These are phyloP conservation scores for Rubus idaeus DNA, from an alignment of 306 rosid genomes.

Conservation along the genomic window DNA sequence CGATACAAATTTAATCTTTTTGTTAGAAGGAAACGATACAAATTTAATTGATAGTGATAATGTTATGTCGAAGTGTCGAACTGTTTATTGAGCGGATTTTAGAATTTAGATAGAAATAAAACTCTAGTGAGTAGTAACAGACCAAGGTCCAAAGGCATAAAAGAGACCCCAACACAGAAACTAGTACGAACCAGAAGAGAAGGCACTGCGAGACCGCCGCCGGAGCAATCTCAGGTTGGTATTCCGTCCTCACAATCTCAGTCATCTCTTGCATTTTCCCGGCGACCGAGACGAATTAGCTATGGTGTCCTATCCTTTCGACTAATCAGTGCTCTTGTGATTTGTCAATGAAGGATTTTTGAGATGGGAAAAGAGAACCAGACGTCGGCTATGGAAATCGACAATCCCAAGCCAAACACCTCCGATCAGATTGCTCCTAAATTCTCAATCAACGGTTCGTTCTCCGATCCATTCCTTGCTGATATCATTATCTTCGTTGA, in stretches of 20 bases:
- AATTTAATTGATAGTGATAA: too few relatives aligned
- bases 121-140: too few relatives aligned
- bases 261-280: not conserved
- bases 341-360: conserved; percentile 13
- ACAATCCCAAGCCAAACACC: conserved; percentile 43
- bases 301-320: not conserved
- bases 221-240: conserved; percentile 13
- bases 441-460: conserved; percentile 75
- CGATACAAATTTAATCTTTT: too few relatives aligned
- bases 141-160: not conserved
- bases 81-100: too few relatives aligned
- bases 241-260: not conserved
- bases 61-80: too few relatives aligned
- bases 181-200: not conserved
- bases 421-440: conserved; percentile 67
- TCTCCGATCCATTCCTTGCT: conserved; percentile 19
- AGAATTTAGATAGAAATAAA: too few relatives aligned
- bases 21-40: too few relatives aligned
- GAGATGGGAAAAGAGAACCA: conserved; percentile 54
- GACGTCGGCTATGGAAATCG: conserved; percentile 72
- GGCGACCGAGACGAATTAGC: not conserved
- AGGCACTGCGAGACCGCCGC: not conserved
- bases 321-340: not conserved
- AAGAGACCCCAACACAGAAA: not conserved
- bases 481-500: not conserved